Conservation (phyloP, 441 rosid genomes). For the Brassica hybrid region DNA sequence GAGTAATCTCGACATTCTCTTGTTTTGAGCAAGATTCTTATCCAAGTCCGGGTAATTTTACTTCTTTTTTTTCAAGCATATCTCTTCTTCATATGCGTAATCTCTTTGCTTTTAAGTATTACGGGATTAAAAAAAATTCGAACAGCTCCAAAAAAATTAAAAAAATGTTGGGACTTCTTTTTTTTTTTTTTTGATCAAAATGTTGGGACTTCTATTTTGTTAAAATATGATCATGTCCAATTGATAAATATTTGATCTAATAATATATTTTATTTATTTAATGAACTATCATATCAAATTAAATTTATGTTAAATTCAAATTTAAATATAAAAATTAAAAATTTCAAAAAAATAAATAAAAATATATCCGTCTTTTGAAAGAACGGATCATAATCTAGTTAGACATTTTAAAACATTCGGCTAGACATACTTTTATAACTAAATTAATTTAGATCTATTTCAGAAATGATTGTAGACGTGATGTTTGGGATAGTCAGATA, state of each 20-base stretch:
- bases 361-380: no score
- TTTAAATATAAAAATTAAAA: no score
- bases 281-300: no score
- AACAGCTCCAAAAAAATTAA: neutral
- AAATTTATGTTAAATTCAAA: no score
- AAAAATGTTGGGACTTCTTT: neutral
- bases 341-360: no score
- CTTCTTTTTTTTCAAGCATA: neutral
- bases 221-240: no score
- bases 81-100: neutral
- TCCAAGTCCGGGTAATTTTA: neutral
- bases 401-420: neutral
- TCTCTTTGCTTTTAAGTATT: neutral
- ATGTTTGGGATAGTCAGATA: neutral
- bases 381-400: no score
- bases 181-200: no score
- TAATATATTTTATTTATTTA: no score
- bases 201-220: no score
- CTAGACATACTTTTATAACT: neutral
- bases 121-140: neutral
- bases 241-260: no score
- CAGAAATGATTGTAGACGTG: neutral
- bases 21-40: neutral
- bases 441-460: neutral
- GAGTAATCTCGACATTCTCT: constrained; percentile 2